Evolutionary conservation across 257 asterid genomes (phyloP).

Genomic region (Solanum pimpinellifolium): DNA sequence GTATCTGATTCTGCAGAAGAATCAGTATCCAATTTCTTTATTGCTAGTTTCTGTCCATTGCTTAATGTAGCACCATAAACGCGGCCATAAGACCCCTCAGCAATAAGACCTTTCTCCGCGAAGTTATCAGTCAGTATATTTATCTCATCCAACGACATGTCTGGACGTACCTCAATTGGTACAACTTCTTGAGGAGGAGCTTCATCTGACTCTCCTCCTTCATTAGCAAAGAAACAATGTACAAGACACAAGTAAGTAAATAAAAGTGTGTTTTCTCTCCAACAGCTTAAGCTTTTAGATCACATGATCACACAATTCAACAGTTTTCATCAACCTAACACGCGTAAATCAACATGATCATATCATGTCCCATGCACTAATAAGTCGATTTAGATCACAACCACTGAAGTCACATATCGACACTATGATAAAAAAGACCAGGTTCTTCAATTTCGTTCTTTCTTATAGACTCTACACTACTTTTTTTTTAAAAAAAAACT

Average conservation of each 20-base stretch:
- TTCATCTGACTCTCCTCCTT: slow-evolving; percentile 59
- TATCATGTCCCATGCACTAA: not conserved
- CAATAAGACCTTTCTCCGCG: slow-evolving; percentile 47
- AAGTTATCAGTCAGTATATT: slow-evolving; percentile 47
- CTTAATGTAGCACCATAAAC: slow-evolving; percentile 46
- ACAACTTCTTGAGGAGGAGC: slow-evolving; percentile 36
- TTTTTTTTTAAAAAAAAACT: too few relatives aligned
- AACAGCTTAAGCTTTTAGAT: not conserved
- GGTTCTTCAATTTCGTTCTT: not conserved
- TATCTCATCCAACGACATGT: slow-evolving; percentile 46
- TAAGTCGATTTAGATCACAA: not conserved
- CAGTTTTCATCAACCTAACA: not conserved
- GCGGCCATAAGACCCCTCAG: slow-evolving; percentile 81
- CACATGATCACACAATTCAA: not conserved
- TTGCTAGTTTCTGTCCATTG: slow-evolving; percentile 39
- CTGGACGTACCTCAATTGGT: slow-evolving; percentile 58
- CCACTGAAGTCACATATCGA: not conserved
- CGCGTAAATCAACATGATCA: not conserved
- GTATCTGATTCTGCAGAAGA: slow-evolving; percentile 46
- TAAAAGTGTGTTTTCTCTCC: not conserved
- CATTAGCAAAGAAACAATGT: slow-evolving; percentile 16
- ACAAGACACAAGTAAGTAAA: not conserved
- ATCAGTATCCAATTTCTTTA: slow-evolving; percentile 57
- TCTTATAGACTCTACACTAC: not conserved
- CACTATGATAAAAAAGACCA: not conserved